These are phyloP conservation scores for Colletotrichum sp. DNA, from an alignment of 2,329 filamentous ascomycete genomes.

Conservation along the genomic window DNA sequence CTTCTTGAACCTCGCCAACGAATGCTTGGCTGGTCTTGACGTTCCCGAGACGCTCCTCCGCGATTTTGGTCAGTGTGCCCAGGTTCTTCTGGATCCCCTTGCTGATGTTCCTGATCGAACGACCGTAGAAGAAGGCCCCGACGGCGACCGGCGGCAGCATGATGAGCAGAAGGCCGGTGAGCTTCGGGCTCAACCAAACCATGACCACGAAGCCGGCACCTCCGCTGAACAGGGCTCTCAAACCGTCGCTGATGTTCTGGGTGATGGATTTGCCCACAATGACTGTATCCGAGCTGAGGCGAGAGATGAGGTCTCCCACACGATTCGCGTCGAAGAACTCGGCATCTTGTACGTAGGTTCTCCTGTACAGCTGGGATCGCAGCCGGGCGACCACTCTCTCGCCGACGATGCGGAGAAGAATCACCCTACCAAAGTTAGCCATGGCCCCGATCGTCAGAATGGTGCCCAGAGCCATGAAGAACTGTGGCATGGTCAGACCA, in stretches of 20 bases:
- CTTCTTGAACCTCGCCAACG: conserved; percentile 89
- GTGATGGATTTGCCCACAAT: conserved; percentile 99
- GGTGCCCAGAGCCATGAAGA: conserved; percentile 80
- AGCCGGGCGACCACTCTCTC: conserved; percentile 92
- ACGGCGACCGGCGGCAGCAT: conserved; percentile 92
- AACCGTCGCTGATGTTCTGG: conserved; percentile 95
- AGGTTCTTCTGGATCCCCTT: conserved; percentile 93
- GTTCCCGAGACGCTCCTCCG: conserved; percentile 96
- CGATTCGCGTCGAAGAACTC: conserved; percentile 99
- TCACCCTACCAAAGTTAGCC: conserved; percentile 93
- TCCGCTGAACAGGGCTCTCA: conserved; percentile 88
- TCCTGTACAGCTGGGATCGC: conserved; percentile 86
- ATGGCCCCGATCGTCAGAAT: conserved; percentile 83
- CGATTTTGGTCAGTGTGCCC: conserved; percentile 93
- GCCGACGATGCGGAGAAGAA: conserved; percentile 91
- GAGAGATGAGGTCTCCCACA: conserved; percentile 93
- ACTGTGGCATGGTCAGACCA: conserved; percentile 83
- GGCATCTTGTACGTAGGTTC: conserved; percentile 95
- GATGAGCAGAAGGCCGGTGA: conserved; percentile 84
- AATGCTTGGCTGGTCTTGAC: conserved; percentile 97
- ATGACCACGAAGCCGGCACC: conserved; percentile 89
- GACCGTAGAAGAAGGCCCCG: conserved; percentile 89
- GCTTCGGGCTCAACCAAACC: conserved; percentile 91
- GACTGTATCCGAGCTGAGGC: conserved; percentile 93
- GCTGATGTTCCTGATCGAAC: conserved; percentile 86